These are phyloP conservation scores for Pleurotus sapidus DNA, from an alignment of 768 basidiomycete genomes.

Conservation along the genomic window DNA sequence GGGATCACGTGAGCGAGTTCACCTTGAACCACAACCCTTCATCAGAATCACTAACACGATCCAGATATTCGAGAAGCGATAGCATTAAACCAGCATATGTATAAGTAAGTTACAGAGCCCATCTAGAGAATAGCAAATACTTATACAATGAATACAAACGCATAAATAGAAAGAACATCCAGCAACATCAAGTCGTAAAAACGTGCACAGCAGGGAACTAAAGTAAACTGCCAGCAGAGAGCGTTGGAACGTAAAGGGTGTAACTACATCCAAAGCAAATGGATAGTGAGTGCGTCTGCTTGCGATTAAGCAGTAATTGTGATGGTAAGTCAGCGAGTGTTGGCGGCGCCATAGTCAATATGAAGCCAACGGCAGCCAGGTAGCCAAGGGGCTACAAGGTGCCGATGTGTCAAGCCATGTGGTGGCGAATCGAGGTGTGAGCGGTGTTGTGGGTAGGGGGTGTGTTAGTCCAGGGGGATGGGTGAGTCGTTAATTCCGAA, in stretches of 20 bases:
- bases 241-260: neutral
- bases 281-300: constrained; percentile 5
- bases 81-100: constrained; percentile 4
- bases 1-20: too few relatives aligned
- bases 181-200: constrained; percentile 7
- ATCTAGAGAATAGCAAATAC: constrained; percentile 4
- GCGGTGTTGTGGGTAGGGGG: neutral
- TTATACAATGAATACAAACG: constrained; percentile 6
- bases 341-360: constrained; percentile 9
- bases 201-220: constrained; percentile 3
- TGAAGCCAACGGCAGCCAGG: neutral
- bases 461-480: constrained; percentile 2
- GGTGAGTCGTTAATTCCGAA: neutral
- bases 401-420: neutral
- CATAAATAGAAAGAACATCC: neutral
- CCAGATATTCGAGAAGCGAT: neutral
- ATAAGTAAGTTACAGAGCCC: constrained; percentile 4
- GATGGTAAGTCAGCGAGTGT: constrained; percentile 9
- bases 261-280: constrained; percentile 2
- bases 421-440: neutral
- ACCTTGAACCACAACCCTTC: too few relatives aligned
- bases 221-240: constrained; percentile 4
- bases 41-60: too few relatives aligned
- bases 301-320: constrained; percentile 2
- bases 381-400: neutral